Evolutionary conservation across 2,329 filamentous ascomycete genomes (phyloP).

Genomic region (Alternaria sp.): DNA sequence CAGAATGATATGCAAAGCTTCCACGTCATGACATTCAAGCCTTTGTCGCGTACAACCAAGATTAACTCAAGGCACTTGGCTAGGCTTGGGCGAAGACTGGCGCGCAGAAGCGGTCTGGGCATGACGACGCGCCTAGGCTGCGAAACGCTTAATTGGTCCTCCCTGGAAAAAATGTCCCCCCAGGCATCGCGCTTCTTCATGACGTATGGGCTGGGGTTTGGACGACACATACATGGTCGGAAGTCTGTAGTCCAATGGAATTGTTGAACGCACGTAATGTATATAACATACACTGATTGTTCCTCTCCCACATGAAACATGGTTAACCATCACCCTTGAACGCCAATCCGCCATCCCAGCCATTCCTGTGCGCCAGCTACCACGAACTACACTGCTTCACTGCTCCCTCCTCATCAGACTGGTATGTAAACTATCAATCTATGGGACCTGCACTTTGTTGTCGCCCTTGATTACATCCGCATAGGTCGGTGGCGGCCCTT

Average conservation of each 20-base stretch:
- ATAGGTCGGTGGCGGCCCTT: conserved; percentile 78
- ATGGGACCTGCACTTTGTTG: conserved; percentile 77
- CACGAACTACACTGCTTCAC: background rate
- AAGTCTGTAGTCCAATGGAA: background rate
- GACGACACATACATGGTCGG: background rate
- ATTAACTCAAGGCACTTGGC: conserved; percentile 19
- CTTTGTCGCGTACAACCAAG: conserved; percentile 24
- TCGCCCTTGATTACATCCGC: conserved; percentile 89
- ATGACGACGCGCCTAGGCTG: conserved; percentile 15
- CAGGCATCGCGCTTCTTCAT: conserved; percentile 1
- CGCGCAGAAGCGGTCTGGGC: conserved; percentile 14
- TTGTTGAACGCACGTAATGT: background rate
- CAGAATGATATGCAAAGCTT: conserved; percentile 21
- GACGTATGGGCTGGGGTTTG: background rate
- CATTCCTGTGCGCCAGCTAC: conserved; percentile 4
- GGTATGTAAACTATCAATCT: background rate
- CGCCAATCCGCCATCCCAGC: conserved; percentile 3
- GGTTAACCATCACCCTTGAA: conserved; percentile 4
- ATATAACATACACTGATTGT: conserved; percentile 1
- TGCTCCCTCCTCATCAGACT: background rate
- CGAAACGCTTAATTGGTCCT: conserved; percentile 31
- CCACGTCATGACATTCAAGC: conserved; percentile 38
- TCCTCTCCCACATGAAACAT: background rate
- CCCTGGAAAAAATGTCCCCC: conserved; percentile 7
- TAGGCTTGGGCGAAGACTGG: conserved; percentile 24